phyloP scores from a whole-genome alignment of 75 land plant species.

The Cupressus sempervirens region DNA sequence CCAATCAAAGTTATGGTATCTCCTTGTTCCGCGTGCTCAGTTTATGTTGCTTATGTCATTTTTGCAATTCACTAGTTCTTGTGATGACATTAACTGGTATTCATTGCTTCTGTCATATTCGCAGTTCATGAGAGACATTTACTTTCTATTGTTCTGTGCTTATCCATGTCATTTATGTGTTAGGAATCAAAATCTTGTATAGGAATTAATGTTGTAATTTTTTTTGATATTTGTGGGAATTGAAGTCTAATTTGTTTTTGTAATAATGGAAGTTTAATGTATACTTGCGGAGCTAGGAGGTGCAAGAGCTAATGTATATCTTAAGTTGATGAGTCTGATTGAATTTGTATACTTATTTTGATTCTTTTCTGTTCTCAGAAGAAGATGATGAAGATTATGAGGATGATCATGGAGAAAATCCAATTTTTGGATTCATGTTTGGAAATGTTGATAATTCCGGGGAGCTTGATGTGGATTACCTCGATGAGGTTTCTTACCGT shows the following conservation, averaged over 20 bases:
- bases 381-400: constrained; percentile 72
- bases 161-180: too few species aligned
- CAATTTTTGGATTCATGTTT: constrained; percentile 82
- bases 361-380: background rate
- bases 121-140: too few species aligned
- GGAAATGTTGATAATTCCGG: constrained; percentile 91
- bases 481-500: constrained; percentile 68
- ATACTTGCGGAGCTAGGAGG: background rate
- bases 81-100: background rate
- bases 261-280: background rate
- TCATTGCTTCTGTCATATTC: too few species aligned
- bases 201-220: too few species aligned
- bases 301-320: background rate
- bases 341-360: background rate
- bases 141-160: too few species aligned
- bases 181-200: too few species aligned
- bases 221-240: background rate
- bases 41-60: background rate
- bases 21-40: too few species aligned
- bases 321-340: background rate
- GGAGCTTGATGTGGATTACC: constrained; percentile 86
- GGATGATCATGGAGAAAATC: constrained; percentile 42
- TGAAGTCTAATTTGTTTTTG: background rate
- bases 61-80: background rate
- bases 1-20: background rate